These are phyloP conservation scores for Grammothele lineata DNA, from an alignment of 768 basidiomycete genomes.

Conservation along the genomic window DNA sequence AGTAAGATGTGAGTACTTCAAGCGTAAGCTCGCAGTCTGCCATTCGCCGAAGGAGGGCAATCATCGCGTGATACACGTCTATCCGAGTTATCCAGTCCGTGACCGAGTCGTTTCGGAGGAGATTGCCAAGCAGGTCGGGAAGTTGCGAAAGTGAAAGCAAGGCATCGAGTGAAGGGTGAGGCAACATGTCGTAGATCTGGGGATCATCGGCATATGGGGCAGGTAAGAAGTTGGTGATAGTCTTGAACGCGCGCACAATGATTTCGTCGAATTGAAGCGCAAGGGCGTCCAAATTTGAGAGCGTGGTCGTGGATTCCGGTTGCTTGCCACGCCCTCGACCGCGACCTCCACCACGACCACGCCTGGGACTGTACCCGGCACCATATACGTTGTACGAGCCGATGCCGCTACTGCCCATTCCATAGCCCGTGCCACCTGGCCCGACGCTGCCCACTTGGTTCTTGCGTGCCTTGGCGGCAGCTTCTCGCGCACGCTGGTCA, in stretches of 20 bases:
- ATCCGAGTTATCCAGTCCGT: slow-evolving; percentile 48
- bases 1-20: neutral
- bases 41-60: slow-evolving; percentile 42
- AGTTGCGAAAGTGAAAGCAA: slow-evolving; percentile 43
- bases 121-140: slow-evolving; percentile 38
- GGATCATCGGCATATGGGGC: slow-evolving; percentile 41
- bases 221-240: slow-evolving; percentile 40
- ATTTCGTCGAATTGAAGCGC: slow-evolving; percentile 37
- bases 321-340: slow-evolving; percentile 7
- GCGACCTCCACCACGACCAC: neutral
- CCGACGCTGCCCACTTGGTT: slow-evolving; percentile 32
- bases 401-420: slow-evolving; percentile 22
- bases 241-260: slow-evolving; percentile 34
- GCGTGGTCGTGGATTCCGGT: neutral
- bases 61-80: slow-evolving; percentile 45
- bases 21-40: slow-evolving; percentile 47
- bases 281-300: too few relatives aligned
- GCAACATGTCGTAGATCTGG: slow-evolving; percentile 45
- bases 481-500: slow-evolving; percentile 34
- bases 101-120: slow-evolving; percentile 55
- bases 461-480: slow-evolving; percentile 20
- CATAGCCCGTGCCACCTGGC: slow-evolving; percentile 53
- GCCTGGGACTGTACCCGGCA: neutral
- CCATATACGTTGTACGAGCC: neutral
- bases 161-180: slow-evolving; percentile 40